Evolutionary conservation across 345 rosid species (phyloP).

Genomic region (Streptanthus diversifolius): DNA sequence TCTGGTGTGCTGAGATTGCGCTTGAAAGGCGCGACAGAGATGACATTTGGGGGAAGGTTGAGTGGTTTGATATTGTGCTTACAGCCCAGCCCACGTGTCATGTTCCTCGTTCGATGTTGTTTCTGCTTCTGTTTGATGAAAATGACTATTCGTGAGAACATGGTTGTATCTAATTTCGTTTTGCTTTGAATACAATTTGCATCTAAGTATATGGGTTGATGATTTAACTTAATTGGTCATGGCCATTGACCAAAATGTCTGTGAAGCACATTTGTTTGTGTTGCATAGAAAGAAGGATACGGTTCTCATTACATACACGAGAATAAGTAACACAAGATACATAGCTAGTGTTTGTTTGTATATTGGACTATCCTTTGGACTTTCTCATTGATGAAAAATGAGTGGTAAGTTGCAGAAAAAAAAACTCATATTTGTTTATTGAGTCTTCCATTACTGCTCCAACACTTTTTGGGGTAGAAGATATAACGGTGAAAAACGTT

Average conservation of each 20-base stretch:
- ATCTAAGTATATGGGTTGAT: background rate
- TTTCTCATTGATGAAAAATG: background rate
- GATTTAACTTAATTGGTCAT: background rate
- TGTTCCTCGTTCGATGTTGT: background rate
- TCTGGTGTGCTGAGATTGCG: background rate
- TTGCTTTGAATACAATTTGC: background rate
- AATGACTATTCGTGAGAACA: background rate
- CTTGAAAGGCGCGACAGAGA: background rate
- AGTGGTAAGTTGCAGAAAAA: background rate
- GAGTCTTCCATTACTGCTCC: background rate
- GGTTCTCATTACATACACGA: background rate
- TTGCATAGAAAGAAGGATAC: background rate
- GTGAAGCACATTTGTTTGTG: background rate
- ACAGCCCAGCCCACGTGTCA: background rate
- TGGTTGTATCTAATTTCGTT: background rate
- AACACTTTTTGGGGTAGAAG: background rate
- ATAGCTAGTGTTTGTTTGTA: background rate
- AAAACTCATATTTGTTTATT: background rate
- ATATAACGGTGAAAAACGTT: background rate
- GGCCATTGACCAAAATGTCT: background rate
- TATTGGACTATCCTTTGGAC: background rate
- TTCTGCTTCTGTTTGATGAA: background rate
- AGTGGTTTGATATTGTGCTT: background rate
- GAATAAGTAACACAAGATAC: too few relatives aligned
- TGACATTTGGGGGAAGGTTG: background rate